Evolutionary conservation across 1,284 basidiomycete species (phyloP).

Genomic region (Cryptococcus deneoformans): DNA sequence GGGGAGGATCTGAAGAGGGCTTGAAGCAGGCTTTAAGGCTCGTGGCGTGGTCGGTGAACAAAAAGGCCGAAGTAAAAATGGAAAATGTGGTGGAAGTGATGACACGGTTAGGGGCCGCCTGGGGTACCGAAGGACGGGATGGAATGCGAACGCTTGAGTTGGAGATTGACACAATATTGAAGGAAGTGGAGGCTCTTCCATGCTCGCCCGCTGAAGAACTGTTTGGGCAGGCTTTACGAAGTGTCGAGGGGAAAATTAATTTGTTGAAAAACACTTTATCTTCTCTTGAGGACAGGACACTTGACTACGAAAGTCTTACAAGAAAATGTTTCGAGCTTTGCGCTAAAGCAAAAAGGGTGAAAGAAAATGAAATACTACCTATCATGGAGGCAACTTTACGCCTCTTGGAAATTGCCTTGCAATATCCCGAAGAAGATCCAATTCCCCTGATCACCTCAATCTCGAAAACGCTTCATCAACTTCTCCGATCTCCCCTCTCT

Average conservation of each 20-base stretch:
- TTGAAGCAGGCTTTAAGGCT: slow-evolving; percentile 3
- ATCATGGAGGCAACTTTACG: slow-evolving; percentile 6
- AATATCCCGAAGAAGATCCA: slow-evolving; percentile 4
- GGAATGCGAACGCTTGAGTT: slow-evolving; percentile 1
- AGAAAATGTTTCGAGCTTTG: background rate
- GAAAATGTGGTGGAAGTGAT: background rate
- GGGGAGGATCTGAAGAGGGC: background rate
- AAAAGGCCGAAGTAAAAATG: background rate
- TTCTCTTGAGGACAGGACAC: background rate
- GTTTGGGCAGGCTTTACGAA: background rate
- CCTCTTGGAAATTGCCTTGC: slow-evolving; percentile 11
- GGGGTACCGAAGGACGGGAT: slow-evolving; percentile 1
- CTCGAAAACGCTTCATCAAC: background rate
- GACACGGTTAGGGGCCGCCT: slow-evolving; percentile 4
- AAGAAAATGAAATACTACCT: background rate
- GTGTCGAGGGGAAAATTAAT: background rate
- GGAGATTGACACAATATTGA: background rate
- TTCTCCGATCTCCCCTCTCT: background rate
- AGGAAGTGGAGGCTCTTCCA: background rate
- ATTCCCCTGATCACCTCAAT: background rate
- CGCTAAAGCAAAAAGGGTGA: background rate
- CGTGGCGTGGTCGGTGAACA: slow-evolving; percentile 7
- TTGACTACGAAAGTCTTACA: background rate
- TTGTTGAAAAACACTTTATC: background rate
- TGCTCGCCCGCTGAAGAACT: background rate